Conservation (phyloP, 768 basidiomycete genomes). For the Mrakia gelida region DNA sequence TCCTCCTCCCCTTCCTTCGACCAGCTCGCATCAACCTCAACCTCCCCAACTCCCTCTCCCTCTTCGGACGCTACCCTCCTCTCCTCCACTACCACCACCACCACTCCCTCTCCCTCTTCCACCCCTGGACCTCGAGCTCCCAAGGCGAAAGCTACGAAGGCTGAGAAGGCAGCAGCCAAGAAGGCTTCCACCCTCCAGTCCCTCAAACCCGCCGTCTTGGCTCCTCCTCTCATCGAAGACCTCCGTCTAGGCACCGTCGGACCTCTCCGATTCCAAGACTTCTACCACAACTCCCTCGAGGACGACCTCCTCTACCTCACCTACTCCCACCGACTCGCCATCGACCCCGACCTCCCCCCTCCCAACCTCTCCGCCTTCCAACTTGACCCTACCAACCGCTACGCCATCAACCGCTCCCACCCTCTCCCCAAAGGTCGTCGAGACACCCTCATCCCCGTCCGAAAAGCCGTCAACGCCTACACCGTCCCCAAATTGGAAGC, state of each 20-base stretch:
- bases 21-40: neutral
- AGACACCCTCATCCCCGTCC: constrained; percentile 52
- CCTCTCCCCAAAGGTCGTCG: constrained; percentile 58
- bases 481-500: constrained; percentile 73
- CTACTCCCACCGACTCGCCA: constrained; percentile 60
- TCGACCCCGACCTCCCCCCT: constrained; percentile 35
- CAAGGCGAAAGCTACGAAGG: neutral
- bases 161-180: neutral
- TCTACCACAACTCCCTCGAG: constrained; percentile 75
- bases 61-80: neutral
- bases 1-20: neutral
- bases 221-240: constrained; percentile 7
- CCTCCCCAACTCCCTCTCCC: neutral
- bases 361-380: constrained; percentile 44
- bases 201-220: neutral
- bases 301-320: constrained; percentile 94
- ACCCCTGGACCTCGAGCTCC: neutral
- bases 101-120: neutral
- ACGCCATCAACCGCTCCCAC: constrained; percentile 72
- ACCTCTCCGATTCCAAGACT: constrained; percentile 60
- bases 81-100: neutral
- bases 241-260: constrained; percentile 9
- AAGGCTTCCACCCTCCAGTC: neutral
- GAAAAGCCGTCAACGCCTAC: constrained; percentile 57
- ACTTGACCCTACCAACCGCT: constrained; percentile 58